Evolutionary conservation across 768 basidiomycete genomes (phyloP), one percentile per base, ranked within the genome.

Genomic region (Gelatoporia subvermispora): DNA sequence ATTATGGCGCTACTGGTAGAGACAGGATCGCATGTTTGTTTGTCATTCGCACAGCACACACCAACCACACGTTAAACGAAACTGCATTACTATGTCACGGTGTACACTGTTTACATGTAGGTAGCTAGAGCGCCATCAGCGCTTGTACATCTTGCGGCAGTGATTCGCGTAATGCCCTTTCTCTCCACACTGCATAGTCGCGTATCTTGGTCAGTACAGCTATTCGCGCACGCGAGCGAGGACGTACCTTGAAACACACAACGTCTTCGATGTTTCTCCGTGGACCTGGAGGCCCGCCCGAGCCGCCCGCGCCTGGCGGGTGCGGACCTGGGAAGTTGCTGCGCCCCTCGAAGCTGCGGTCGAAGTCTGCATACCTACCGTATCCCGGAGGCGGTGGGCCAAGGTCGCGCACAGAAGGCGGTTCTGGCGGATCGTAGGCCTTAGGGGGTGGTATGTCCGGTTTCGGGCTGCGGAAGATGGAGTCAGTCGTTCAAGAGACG

Each of bases 111-210:
- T 31, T 31, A 31, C 28, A 31, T 31, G 7, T 31, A 31, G 7
- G 16, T 20, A 38, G 28, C 28, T 31, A 31, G 7, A 31, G 28
- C 23, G 25, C 37, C 18, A 28, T 47, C 37, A 51, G 40, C 57
- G 57, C 45, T 55, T 58, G 50, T 51, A 51, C 22, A 50, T 55
- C 49, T 58, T 73, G 65, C 93, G 93, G 67, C 94, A 96, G 58
- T 89, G 84, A 63, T 96, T 95, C 17, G 94, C 94, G 62, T 95
- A 95, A 63, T 98, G 95, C 1, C 95, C 95, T 56, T 87, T 85
- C 65, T 91, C 84, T 34, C 90, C 90, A 60, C 93, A 96, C 85
- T 92, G 53, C 4, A 34, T 24, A 38, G 15, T 31, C 31, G 16
- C 9, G 23, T 34, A 8, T 13, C 16, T 9, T 17, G 22, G 40